phyloP scores from a whole-genome alignment of 441 rosid species.

The Isatis lusitanica region DNA sequence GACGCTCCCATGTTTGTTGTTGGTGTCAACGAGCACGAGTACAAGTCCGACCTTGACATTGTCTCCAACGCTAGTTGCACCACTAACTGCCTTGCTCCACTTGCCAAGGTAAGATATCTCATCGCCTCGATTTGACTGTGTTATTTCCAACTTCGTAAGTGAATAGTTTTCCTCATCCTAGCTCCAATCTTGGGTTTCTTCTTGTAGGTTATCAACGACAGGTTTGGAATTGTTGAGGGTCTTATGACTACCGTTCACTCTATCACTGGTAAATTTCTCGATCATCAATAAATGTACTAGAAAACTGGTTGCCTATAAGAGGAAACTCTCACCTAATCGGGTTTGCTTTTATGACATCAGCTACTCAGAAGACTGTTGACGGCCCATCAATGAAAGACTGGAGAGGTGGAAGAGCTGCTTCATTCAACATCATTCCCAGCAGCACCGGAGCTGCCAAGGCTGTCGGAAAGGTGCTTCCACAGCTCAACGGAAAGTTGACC shows the following conservation, averaged over 20 bases:
- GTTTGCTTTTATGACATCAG: conserved; percentile 27
- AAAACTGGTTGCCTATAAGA: neutral
- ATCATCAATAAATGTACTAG: neutral
- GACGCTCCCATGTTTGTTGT: conserved; percentile 91
- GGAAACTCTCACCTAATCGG: neutral
- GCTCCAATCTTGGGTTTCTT: neutral
- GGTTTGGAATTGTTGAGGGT: conserved; percentile 83
- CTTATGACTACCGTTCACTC: conserved; percentile 86
- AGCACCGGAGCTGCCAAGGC: conserved; percentile 97
- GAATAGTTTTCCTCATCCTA: neutral
- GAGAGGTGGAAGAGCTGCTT: conserved; percentile 96
- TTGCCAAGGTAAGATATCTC: conserved; percentile 56
- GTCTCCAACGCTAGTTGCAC: conserved; percentile 67
- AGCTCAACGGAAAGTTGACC: conserved; percentile 72
- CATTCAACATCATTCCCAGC: conserved; percentile 90
- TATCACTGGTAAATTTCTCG: conserved; percentile 51
- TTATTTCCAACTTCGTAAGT: neutral
- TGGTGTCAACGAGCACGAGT: conserved; percentile 84
- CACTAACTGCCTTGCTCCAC: conserved; percentile 65
- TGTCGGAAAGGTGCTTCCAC: conserved; percentile 77
- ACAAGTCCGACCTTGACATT: conserved; percentile 59
- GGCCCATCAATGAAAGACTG: conserved; percentile 89
- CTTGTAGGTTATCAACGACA: conserved; percentile 65
- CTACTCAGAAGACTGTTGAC: conserved; percentile 87
- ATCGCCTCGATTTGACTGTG: neutral